phyloP scores from a whole-genome alignment of 2,329 filamentous ascomycete genomes.

The Truncatella angustata region DNA sequence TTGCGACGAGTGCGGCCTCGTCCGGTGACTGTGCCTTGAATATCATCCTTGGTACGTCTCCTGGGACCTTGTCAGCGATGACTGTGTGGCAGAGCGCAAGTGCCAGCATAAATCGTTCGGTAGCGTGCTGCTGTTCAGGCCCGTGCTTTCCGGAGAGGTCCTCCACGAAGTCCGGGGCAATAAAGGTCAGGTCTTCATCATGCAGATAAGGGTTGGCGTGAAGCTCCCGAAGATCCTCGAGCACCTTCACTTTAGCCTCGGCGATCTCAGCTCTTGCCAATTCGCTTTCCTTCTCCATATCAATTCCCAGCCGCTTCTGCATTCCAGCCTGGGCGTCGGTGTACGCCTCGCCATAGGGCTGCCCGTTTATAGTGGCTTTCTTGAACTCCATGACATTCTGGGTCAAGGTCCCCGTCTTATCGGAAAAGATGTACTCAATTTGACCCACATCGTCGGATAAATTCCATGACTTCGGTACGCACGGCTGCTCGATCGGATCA shows the following conservation, averaged over 20 bases:
- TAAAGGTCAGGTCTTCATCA: conserved; percentile 86
- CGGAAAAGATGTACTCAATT: conserved; percentile 98
- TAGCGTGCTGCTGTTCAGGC: conserved; percentile 71
- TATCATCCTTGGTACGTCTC: conserved; percentile 85
- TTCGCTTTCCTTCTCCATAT: conserved; percentile 77
- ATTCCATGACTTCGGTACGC: conserved; percentile 97
- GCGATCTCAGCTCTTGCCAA: conserved; percentile 76
- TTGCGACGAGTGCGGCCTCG: conserved; percentile 90
- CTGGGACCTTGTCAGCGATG: conserved; percentile 83
- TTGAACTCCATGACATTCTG: conserved; percentile 99
- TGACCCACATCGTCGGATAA: conserved; percentile 97
- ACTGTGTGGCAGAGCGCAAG: conserved; percentile 96
- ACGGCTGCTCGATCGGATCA: conserved; percentile 88
- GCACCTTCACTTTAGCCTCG: conserved; percentile 68
- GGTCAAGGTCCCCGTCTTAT: conserved; percentile 87
- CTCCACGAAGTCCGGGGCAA: conserved; percentile 83
- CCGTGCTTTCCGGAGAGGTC: conserved; percentile 80
- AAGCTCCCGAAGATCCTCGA: conserved; percentile 70
- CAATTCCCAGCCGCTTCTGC: conserved; percentile 85
- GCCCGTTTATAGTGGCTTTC: conserved; percentile 94
- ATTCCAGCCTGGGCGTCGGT: conserved; percentile 96
- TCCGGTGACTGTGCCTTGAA: conserved; percentile 98
- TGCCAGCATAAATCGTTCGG: conserved; percentile 89
- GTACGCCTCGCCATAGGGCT: conserved; percentile 94
- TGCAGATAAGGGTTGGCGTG: conserved; percentile 89